Evolutionary conservation across 352 stramenopile genomes (phyloP).

Genomic region (Phytophthora melonis): DNA sequence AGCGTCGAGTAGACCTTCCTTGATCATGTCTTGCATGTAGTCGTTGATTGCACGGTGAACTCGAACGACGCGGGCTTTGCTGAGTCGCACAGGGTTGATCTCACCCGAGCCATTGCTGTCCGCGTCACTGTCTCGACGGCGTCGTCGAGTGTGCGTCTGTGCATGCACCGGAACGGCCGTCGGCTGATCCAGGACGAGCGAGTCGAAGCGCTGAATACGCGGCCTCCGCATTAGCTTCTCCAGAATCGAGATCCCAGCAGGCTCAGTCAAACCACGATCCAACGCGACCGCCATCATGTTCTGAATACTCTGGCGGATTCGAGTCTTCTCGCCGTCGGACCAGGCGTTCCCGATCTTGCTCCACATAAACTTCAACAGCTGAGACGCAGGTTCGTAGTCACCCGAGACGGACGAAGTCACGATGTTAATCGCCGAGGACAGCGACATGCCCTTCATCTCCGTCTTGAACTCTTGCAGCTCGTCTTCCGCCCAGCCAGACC

Average conservation of each 20-base stretch:
- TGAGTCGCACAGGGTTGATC: conserved; percentile 66
- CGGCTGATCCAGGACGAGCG: conserved; percentile 69
- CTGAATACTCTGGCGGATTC: conserved; percentile 86
- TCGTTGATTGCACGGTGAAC: conserved; percentile 83
- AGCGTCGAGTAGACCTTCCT: conserved; percentile 76
- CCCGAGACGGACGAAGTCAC: conserved; percentile 84
- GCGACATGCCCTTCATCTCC: conserved; percentile 79
- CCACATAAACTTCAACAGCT: conserved; percentile 84
- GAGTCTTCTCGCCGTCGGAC: conserved; percentile 86
- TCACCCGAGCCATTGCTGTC: conserved; percentile 50
- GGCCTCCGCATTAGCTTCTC: conserved; percentile 76
- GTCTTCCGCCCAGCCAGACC: conserved; percentile 87
- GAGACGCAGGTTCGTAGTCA: conserved; percentile 78
- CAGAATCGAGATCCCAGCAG: conserved; percentile 69
- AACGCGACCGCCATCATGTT: conserved; percentile 88
- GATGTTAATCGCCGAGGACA: conserved; percentile 78
- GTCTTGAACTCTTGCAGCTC: conserved; percentile 84
- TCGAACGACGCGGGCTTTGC: conserved; percentile 65
- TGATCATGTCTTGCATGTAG: conserved; percentile 90
- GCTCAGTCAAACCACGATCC: conserved; percentile 79
- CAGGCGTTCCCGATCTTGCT: conserved; percentile 85
- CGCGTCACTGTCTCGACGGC: conserved; percentile 61
- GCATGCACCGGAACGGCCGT: conserved; percentile 61
- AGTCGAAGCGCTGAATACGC: conserved; percentile 75
- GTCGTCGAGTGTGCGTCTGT: conserved; percentile 60